Evolutionary conservation across 352 stramenopile species (phyloP).

Genomic region (Phytophthora quininea): DNA sequence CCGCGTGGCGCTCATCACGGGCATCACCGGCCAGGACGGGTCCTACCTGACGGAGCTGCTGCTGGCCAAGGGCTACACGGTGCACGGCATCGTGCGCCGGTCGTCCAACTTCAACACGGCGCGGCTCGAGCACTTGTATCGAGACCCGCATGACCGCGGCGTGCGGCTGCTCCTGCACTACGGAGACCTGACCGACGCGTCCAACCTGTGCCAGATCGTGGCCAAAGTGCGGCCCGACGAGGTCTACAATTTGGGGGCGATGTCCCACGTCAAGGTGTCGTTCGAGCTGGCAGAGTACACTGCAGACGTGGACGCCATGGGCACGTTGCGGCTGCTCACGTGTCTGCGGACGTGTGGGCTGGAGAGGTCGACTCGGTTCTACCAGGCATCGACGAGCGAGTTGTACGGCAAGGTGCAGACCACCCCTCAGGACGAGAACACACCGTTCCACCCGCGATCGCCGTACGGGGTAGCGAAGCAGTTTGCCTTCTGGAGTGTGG

Average conservation of each 20-base stretch:
- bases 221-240: conserved; percentile 95
- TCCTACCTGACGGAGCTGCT: conserved; percentile 98
- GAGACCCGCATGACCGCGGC: conserved; percentile 92
- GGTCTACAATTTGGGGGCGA: conserved; percentile 99
- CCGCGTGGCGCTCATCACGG: conserved; percentile 94
- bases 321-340: conserved; percentile 97
- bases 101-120: conserved; percentile 99
- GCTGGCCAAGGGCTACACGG: conserved; percentile 96
- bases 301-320: conserved; percentile 96
- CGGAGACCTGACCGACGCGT: conserved; percentile 98
- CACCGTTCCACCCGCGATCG: conserved; percentile 98
- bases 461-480: conserved; percentile 98
- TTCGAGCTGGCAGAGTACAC: conserved; percentile 99
- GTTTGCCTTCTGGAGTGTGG: conserved; percentile 98
- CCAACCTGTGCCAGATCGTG: conserved; percentile 97
- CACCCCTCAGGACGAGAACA: conserved; percentile 96
- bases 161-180: conserved; percentile 99
- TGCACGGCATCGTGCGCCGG: conserved; percentile 96
- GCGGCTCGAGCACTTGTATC: conserved; percentile 98
- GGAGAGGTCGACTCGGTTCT: conserved; percentile 81
- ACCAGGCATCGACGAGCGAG: conserved; percentile 99
- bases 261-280: conserved; percentile 99
- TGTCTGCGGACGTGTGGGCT: conserved; percentile 95
- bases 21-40: conserved; percentile 99
- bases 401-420: conserved; percentile 98